phyloP scores from a whole-genome alignment of 108 stramenopile genomes.

The Nitzschia palea region DNA sequence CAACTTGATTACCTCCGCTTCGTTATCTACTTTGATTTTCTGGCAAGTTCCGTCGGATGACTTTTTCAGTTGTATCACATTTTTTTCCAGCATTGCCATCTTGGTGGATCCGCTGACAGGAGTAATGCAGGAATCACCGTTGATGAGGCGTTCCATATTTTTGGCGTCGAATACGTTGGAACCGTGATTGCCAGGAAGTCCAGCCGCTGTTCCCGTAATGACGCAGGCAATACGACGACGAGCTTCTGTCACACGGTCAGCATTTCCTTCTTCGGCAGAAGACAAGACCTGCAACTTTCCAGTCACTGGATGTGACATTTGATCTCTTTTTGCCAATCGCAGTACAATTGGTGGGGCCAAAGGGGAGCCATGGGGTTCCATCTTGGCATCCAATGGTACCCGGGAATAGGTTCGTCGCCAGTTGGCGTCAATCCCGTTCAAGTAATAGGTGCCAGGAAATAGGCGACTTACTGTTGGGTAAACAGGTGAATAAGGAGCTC shows the following conservation, averaged over 20 bases:
- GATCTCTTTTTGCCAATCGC: conserved; percentile 59
- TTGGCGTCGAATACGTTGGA: conserved; percentile 64
- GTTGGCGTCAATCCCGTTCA: conserved; percentile 83
- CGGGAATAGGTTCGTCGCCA: conserved; percentile 81
- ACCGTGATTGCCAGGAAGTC: conserved; percentile 74
- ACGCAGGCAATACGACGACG: conserved; percentile 74
- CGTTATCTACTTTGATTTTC: conserved; percentile 53
- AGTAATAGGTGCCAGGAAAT: conserved; percentile 92
- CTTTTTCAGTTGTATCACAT: conserved; percentile 88
- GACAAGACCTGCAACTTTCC: conserved; percentile 61
- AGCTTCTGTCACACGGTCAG: conserved; percentile 53
- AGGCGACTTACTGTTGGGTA: conserved; percentile 83
- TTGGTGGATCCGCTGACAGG: conserved; percentile 60
- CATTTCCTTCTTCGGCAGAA: conserved; percentile 44
- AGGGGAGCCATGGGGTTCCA: conserved; percentile 48
- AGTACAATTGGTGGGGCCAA: conserved; percentile 82
- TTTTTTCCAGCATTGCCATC: conserved; percentile 90
- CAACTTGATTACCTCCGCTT: conserved; percentile 77
- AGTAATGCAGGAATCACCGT: conserved; percentile 82
- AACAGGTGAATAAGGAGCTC: conserved; percentile 80
- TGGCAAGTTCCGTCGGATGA: conserved; percentile 56
- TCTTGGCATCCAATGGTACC: conserved; percentile 66
- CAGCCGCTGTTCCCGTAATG: conserved; percentile 93
- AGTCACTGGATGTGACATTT: conserved; percentile 64
- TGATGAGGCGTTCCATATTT: conserved; percentile 77